A percentile compares a stretch with the other conserved stretches of the same genome.
These are phyloP conservation scores for Peronospora farinosa DNA, from an alignment of 352 stramenopile genomes.

Conservation along the genomic window DNA sequence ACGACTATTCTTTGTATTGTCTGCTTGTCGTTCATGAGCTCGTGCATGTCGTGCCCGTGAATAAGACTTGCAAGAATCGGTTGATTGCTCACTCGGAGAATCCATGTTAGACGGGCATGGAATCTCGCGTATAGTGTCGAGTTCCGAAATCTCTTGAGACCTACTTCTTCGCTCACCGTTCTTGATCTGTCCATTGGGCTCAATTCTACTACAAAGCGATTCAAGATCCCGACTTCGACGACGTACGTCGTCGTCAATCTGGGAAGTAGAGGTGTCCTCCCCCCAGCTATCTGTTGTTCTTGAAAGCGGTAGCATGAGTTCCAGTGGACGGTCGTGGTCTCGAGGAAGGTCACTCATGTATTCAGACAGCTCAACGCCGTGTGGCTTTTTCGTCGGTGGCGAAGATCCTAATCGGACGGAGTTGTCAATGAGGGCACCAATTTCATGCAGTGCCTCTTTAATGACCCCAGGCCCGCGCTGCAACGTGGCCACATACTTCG, in stretches of 20 bases:
- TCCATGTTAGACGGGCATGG: conserved; percentile 14
- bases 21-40: neutral
- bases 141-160: conserved; percentile 28
- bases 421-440: conserved; percentile 43
- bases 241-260: conserved; percentile 27
- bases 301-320: conserved; percentile 49
- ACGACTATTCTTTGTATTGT: neutral
- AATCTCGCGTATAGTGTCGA: conserved; percentile 37
- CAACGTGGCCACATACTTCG: conserved; percentile 33
- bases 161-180: conserved; percentile 19
- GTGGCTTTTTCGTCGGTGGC: conserved; percentile 7
- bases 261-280: conserved; percentile 34
- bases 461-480: conserved; percentile 35
- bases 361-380: conserved; percentile 17
- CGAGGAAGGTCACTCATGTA: conserved; percentile 41
- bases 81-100: conserved; percentile 14
- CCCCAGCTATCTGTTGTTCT: conserved; percentile 58
- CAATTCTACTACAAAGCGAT: conserved; percentile 15
- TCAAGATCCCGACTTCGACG: conserved; percentile 26
- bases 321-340: conserved; percentile 41
- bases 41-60: neutral
- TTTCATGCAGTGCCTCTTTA: conserved; percentile 41
- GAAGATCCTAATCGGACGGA: conserved; percentile 17
- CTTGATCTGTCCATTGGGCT: conserved; percentile 4
- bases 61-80: neutral